Evolutionary conservation across 2,329 filamentous ascomycete genomes (phyloP), one percentile per base, ranked within the genome.

Genomic region (Cladosporium sp.): DNA sequence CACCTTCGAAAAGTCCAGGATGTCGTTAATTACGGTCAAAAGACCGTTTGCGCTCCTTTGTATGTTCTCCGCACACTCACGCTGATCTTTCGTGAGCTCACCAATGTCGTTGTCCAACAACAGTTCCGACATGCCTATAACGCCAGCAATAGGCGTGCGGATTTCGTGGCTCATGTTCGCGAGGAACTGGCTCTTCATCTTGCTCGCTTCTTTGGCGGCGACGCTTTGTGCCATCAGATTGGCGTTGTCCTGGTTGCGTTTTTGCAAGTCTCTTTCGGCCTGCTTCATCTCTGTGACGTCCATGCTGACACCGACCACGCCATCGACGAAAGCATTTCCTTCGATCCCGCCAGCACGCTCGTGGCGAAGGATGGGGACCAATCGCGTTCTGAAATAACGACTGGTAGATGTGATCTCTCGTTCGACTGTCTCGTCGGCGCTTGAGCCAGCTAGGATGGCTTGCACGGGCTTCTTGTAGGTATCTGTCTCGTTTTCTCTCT

Each of bases 1-100:
- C 1, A 91, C 86, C 71, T 95, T 95, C 3, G 90, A 94, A 70
- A 95, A 92, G 72, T 95, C 91, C 1, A 96, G 77, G 56, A 95
- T 95, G 66, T 96, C 91, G 67, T 96, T 95, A 72, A 96, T 95
- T 39, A 96, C 88, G 0, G 90, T 93, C 19, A 96, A 77, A 2
- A 96, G 75, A 1, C 89, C 90, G 62, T 93, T 91, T 0, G 88
- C 89, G 5, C 88, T 92, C 52, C 87, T 81, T 65, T 90, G 86
- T 6, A 93, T 90, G 60, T 90, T 91, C 63, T 90, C 87, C 2
- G 88, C 86, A 60, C 85, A 89, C 57, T 91, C 88, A 58, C 81
- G 79, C 66, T 91, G 87, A 64, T 91, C 88, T n/a, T 81, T 78
- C 54, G 85, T 80, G 22, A 92, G 73, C 19, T 66, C 61, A 9